Evolutionary conservation across 73 alveolate species (phyloP).

Genomic region (Paramecium pentaurelia): DNA sequence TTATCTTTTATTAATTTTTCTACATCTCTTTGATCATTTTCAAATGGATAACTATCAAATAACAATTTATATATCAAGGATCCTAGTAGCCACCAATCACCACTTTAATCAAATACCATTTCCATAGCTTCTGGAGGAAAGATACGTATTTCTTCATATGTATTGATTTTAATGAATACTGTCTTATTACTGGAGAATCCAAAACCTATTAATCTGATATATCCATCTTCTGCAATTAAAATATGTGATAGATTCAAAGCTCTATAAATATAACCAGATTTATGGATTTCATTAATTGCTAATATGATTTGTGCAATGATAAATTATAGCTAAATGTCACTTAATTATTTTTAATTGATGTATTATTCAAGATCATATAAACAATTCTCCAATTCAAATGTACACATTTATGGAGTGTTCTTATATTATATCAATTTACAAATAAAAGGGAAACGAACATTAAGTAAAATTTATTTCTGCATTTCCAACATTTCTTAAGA

Average conservation of each 20-base stretch:
- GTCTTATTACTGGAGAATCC: background rate
- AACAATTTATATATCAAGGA: background rate
- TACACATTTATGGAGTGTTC: background rate
- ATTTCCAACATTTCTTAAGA: background rate
- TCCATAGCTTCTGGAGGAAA: background rate
- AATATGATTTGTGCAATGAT: background rate
- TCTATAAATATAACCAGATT: background rate
- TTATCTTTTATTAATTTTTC: background rate
- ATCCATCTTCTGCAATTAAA: background rate
- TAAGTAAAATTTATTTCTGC: background rate
- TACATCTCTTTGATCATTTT: background rate
- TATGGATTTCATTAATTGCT: background rate
- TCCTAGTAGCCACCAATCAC: background rate
- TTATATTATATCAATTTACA: background rate
- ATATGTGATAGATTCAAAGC: background rate
- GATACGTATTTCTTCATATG: background rate
- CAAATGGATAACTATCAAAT: background rate
- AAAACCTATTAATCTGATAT: background rate
- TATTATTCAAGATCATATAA: background rate
- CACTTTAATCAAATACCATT: background rate
- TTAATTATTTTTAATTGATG: background rate
- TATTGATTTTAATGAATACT: background rate
- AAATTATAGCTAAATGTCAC: background rate
- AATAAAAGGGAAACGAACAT: slow-evolving; percentile 7
- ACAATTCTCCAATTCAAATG: background rate